Conservation (phyloP, 176 grass and related monocot genomes). For the Zoysia japonica region DNA sequence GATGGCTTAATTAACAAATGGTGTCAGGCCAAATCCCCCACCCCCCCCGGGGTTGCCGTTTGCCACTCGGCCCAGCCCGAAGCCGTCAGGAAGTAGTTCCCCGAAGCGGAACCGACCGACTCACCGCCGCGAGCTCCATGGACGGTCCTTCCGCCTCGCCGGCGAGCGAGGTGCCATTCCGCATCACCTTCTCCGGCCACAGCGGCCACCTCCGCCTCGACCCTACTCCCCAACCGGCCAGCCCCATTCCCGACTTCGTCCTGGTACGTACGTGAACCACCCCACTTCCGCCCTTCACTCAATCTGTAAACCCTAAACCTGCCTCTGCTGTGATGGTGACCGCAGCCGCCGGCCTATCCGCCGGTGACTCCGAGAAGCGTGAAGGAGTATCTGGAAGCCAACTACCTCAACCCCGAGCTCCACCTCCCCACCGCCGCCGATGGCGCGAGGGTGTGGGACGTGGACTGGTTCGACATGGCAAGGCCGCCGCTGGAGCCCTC, state of each 20-base stretch:
- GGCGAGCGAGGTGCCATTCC: slow-evolving; percentile 71
- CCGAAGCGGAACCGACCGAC: not conserved
- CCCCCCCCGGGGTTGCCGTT: not conserved
- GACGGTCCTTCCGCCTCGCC: slow-evolving; percentile 43
- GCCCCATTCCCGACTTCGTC: slow-evolving; percentile 70
- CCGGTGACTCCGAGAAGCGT: slow-evolving; percentile 54
- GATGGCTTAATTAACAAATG: not conserved
- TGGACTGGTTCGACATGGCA: slow-evolving; percentile 76
- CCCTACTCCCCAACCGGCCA: slow-evolving; percentile 38
- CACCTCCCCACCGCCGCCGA: slow-evolving; percentile 59
- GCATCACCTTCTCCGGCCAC: slow-evolving; percentile 81
- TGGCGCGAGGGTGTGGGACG: slow-evolving; percentile 71
- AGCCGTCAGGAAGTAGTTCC: not conserved
- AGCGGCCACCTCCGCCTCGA: slow-evolving; percentile 85
- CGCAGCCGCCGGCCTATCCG: slow-evolving; percentile 81
- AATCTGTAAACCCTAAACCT: slow-evolving; percentile 43
- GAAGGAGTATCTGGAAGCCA: slow-evolving; percentile 69
- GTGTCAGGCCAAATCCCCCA: too few relatives aligned
- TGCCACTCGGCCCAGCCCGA: not conserved
- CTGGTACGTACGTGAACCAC: slow-evolving; percentile 51
- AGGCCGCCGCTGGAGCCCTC: slow-evolving; percentile 72
- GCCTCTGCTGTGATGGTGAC: slow-evolving; percentile 10
- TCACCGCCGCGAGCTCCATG: slow-evolving; percentile 34
- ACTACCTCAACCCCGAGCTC: slow-evolving; percentile 81
- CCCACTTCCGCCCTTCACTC: not conserved